Evolutionary conservation across 257 asterid species (phyloP), one percentile per base, ranked within the genome.

Genomic region (Nicotiana sylvestris): DNA sequence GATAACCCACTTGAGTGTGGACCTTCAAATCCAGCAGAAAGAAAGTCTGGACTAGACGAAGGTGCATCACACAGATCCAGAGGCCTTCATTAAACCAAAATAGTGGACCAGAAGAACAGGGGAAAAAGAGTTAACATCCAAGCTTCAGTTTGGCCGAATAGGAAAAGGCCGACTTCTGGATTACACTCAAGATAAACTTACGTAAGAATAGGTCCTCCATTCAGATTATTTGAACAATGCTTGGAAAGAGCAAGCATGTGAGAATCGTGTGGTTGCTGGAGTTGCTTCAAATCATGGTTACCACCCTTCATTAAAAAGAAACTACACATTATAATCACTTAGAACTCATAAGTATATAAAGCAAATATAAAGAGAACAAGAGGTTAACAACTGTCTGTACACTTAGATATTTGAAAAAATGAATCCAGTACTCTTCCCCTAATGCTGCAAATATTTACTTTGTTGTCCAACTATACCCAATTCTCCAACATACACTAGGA

Each of bases 191-290:
- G 67, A 84, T 84, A 76, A 76, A 76, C 97, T 90, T 93, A 96
- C 99, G 97, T 96, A 86, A 93, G 86, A 85, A 89, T 80, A 81
- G 89, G 86, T 39, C 92, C 94, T 81, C 97, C 98, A 85, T 80
- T 92, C 49, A 90, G 87, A 86, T 96, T 94, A 91, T 90, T 93
- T 60, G 97, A 97, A 85, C 89, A 86, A 83, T 83, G 90, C 91
- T 92, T 95, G 85, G 97, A 87, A 76, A 96, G 96, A 80, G 97
- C 97, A 86, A 85, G 27, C 72, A 90, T 66, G 68, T 96, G 99
- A 81, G 99, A 96, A 85, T 89, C 83, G 77, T 96, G 99, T 81
- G 98, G 93, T 82, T 86, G 95, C 89, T 88, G 95, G 83, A 93
- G 87, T 82, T 87, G 99, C 86, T 90, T 93, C 30, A 91, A 94